Conservation (phyloP, 352 stramenopile species). For the Thraustochytrium sp. region DNA sequence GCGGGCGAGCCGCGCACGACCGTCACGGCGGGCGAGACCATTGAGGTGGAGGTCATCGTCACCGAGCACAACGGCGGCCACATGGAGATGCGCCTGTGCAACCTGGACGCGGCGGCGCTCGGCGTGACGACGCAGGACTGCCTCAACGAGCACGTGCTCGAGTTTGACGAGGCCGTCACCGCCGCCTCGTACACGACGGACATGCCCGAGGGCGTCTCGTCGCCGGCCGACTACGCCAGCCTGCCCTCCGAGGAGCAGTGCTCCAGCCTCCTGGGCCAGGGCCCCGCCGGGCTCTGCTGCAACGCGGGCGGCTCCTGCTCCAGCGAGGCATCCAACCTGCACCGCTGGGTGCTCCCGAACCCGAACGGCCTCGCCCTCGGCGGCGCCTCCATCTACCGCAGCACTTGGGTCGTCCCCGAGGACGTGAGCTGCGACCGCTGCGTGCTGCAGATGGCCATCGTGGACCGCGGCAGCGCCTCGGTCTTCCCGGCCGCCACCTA, state of each 20-base stretch:
- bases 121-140: constrained; percentile 21
- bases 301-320: not conserved
- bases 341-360: constrained; percentile 28
- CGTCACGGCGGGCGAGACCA: not conserved
- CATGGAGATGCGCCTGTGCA: constrained; percentile 18
- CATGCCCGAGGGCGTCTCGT: not conserved
- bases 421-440: not conserved
- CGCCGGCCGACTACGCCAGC: not conserved
- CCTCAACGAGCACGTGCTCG: constrained; percentile 10
- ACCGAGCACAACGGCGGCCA: not conserved
- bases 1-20: not conserved
- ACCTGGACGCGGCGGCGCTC: not conserved
- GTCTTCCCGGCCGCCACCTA: not conserved
- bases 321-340: not conserved
- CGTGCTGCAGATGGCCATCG: constrained; percentile 27
- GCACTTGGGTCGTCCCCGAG: not conserved
- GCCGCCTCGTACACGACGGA: not conserved
- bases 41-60: constrained; percentile 11
- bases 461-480: not conserved
- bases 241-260: not conserved
- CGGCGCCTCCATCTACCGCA: not conserved
- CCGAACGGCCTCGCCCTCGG: not conserved
- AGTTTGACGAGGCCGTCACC: not conserved
- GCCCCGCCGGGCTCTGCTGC: constrained; percentile 2
- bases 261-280: not conserved